Evolutionary conservation across 2,329 filamentous ascomycete genomes (phyloP), one percentile per base, ranked within the genome.

Genomic region (Ophiostoma sp.): DNA sequence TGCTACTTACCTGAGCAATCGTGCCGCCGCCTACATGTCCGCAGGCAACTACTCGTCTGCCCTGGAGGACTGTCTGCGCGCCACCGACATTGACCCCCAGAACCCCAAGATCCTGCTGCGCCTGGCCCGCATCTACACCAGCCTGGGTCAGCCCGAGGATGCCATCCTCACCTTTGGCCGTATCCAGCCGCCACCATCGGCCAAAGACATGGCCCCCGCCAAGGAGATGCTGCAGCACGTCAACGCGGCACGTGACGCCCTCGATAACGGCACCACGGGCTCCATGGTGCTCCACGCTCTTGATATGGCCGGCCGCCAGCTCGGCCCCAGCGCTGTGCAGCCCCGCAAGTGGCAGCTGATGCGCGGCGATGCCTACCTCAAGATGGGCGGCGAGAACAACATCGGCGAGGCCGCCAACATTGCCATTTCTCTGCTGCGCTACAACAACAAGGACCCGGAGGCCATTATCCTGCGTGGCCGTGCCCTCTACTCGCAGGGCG

Each of bases 271-370:
- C 66, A 93, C 91, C 1, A 91, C 92, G 66, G 93, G 93, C 61
- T 97, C 94, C 31, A 96, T 98, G 95, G 93, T 93, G 19, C 86
- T 97, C 71, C 93, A 96, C 82, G 95, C 94, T 11, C 87, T 99
- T 55, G 95, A 98, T 78, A 92, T 96, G 83, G 96, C 96, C 9
- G 93, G 96, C 80, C 91, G 91, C 79, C 88, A 91, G 2, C 87
- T 99, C 4, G 95, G 93, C 12, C 79, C 85, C 12, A 88, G 89
- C n/a, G 93, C 94, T 28, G 86, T 88, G 78, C 93, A 91, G 83
- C 96, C 96, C 50, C 90, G 95, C 80, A 96, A 96, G 83, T 99
- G 96, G 96, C 93, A 92, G 80, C 85, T 98, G 75, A 91, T 99
- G 90, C 90, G 93, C 48, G 95, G 93, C 74, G 93, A 97, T 83